These are phyloP conservation scores for Stephania japonica DNA, from an alignment of 164 flowering plant species.

Conservation along the genomic window DNA sequence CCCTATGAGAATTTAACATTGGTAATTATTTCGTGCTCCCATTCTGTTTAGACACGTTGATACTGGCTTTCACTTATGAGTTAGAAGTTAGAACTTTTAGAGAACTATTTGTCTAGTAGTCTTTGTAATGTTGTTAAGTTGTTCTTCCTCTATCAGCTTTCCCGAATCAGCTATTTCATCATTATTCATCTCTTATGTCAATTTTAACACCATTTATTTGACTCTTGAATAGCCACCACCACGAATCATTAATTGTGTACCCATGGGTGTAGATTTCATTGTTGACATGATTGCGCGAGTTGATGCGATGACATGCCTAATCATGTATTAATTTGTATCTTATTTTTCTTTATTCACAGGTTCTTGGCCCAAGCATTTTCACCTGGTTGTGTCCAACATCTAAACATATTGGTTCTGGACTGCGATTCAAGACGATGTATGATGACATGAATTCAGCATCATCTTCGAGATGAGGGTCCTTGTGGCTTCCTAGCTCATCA, in stretches of 20 bases:
- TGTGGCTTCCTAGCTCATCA: not conserved
- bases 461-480: constrained; percentile 16
- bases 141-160: not conserved
- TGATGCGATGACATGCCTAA: not conserved
- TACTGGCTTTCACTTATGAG: not conserved
- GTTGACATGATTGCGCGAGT: not conserved
- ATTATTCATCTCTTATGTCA: not conserved
- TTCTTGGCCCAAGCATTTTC: constrained; percentile 69
- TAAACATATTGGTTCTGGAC: constrained; percentile 67
- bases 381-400: constrained; percentile 78
- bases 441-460: constrained; percentile 25
- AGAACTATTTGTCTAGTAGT: not conserved
- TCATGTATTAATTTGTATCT: not conserved
- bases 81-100: not conserved
- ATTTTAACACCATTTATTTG: too few relatives aligned
- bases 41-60: not conserved
- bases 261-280: too few relatives aligned
- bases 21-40: constrained; percentile 33
- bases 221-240: too few relatives aligned
- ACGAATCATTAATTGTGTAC: too few relatives aligned
- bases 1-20: constrained; percentile 65
- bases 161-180: not conserved
- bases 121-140: not conserved
- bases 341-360: constrained; percentile 29
- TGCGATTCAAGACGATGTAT: constrained; percentile 59